Base-by-base conservation (phyloP, 179 eudicot genomes). In the Spinacia oleracea region DNA sequence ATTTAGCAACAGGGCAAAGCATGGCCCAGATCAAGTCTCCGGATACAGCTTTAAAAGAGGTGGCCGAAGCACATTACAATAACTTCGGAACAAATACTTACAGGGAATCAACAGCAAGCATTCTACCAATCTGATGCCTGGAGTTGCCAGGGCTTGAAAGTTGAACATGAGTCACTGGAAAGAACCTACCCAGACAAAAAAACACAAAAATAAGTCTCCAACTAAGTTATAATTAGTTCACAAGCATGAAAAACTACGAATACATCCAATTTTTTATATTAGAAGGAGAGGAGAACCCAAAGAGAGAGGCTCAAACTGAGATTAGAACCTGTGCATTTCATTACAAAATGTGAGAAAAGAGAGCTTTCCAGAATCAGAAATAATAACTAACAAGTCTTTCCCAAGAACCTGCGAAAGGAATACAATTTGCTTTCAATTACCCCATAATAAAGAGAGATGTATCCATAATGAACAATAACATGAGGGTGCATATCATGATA, bases 331-430 rank as follows among this genome's bases (percentile, higher is more conserved):
- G 89, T 94, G 97, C 94, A 94, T 94, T 83, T 92, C 95, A 78
- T 90, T 91, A 80, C 86, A 88, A 81, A 94, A 96, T 25, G 94
- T 74, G 73, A 96, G 94, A 85, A 96, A 87, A 32, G 99, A 94
- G 51, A 96, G 94, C 87, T 92, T 91, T 76, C 98, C 99, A 65
- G 98, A 96, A 86, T 96, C 99, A 14, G 99, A 94, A 81, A 89
- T 77, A 73, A 91, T 91, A 82, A 92, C 79, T 87, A 96, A 79
- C 60, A 89, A 83, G 78, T 96, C 99, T 83, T 88, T 94, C 66
- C 90, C 94, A 32, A 45, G 66, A 82, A 87, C 86, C 99, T 96
- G 82, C 76, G 85, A 56, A 77, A 76, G 32, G 4, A 74, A 62
- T 16, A 71, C 23, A 21, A 60, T 38, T 76, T 9, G 35, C 32